Percentiles rank a stretch among this genome's conserved stretches.
phyloP scores from a whole-genome alignment of 106 monocot genomes.

The Allium fistulosum region DNA sequence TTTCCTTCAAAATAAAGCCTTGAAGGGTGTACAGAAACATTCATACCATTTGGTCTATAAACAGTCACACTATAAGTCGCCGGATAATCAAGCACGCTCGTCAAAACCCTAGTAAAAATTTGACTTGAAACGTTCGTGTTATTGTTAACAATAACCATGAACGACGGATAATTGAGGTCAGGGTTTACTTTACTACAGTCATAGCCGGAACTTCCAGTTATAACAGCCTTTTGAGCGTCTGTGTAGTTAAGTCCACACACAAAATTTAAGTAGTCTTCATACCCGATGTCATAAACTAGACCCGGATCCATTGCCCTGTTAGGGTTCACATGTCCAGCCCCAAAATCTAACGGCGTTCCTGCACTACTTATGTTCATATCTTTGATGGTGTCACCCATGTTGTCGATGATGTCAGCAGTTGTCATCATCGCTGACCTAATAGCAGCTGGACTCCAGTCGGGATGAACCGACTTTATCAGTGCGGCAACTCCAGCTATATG shows the following conservation, averaged over 20 bases:
- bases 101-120: conserved; percentile 18
- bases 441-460: conserved; percentile 55
- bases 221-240: not conserved
- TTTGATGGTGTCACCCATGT: conserved; percentile 25
- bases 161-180: conserved; percentile 36
- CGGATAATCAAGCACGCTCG: conserved; percentile 7
- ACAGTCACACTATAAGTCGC: conserved; percentile 12
- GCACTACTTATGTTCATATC: conserved; percentile 10
- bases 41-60: conserved; percentile 11
- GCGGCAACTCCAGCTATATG: conserved; percentile 56
- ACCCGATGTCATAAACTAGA: conserved; percentile 56
- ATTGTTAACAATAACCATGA: conserved; percentile 15
- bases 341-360: conserved; percentile 55
- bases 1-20: conserved; percentile 12
- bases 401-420: conserved; percentile 39
- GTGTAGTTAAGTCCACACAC: conserved; percentile 33
- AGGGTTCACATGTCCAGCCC: conserved; percentile 55
- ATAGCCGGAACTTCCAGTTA: not conserved
- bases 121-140: not conserved
- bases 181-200: conserved; percentile 8
- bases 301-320: conserved; percentile 64
- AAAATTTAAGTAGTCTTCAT: conserved; percentile 44
- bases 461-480: conserved; percentile 39
- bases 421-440: conserved; percentile 83
- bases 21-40: conserved; percentile 15